A percentile compares a stretch with the other conserved stretches of the same genome.
Evolutionary conservation across 306 rosid genomes (phyloP).

Genomic region (Acacia confusa): DNA sequence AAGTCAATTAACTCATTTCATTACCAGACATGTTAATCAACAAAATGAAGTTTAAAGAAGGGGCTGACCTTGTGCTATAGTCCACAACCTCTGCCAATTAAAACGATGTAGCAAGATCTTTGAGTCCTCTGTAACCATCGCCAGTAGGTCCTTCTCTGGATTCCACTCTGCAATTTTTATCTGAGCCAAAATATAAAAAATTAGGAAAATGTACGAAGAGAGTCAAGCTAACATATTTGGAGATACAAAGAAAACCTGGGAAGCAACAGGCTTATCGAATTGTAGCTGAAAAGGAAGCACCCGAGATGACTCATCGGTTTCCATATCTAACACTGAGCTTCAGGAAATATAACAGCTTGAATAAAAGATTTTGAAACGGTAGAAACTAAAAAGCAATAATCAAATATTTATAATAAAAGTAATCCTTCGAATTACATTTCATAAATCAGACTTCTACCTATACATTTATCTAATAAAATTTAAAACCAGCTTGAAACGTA

Average conservation of each 20-base stretch:
- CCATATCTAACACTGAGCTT: conserved; percentile 48
- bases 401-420: not conserved
- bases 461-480: not conserved
- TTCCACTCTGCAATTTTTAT: conserved; percentile 91
- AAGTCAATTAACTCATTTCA: not conserved
- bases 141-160: conserved; percentile 97
- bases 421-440: not conserved
- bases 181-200: conserved; percentile 39
- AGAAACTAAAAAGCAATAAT: not conserved
- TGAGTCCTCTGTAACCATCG: conserved; percentile 90
- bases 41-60: not conserved
- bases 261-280: conserved; percentile 83
- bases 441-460: not conserved
- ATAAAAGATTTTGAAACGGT: not conserved
- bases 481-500: not conserved
- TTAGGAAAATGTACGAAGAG: conserved; percentile 15
- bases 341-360: conserved; percentile 3
- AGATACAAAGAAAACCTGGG: conserved; percentile 51
- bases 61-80: conserved; percentile 69
- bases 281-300: conserved; percentile 90
- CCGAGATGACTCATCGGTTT: conserved; percentile 66
- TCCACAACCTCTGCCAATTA: conserved; percentile 98
- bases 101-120: conserved; percentile 93
- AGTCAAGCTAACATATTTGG: not conserved
- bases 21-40: not conserved